These are phyloP conservation scores for Arxiozyma bovina DNA, from an alignment of 1,139 yeast species.

Conservation along the genomic window DNA sequence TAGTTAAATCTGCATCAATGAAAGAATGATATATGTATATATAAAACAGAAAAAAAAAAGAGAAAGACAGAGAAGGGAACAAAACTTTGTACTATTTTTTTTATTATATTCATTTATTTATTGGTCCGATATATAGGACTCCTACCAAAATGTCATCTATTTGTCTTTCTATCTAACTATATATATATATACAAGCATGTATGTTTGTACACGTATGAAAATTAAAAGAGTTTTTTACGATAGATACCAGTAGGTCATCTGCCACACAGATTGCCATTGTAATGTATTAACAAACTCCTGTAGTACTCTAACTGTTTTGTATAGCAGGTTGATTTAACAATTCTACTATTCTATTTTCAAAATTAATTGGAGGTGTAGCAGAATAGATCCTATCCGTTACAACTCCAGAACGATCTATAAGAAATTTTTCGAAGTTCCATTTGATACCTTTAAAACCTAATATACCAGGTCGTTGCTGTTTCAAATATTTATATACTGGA, in stretches of 20 bases:
- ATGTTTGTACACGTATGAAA: neutral
- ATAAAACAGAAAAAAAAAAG: no score
- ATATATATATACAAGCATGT: no score
- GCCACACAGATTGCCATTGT: no score
- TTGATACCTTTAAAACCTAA: conserved; percentile 59
- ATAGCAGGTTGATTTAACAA: neutral
- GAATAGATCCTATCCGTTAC: conserved; percentile 61
- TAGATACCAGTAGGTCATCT: no score
- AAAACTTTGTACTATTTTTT: no score
- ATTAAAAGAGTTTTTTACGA: neutral
- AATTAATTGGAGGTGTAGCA: conserved; percentile 53
- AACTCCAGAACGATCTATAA: conserved; percentile 54
- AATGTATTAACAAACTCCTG: no score
- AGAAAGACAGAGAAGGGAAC: no score
- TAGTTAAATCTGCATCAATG: no score
- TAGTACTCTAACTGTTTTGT: neutral
- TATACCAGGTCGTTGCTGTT: conserved; percentile 46
- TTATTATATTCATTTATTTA: no score
- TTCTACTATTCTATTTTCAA: conserved; percentile 31
- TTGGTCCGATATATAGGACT: neutral
- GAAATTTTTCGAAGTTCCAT: conserved; percentile 89
- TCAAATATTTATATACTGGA: conserved; percentile 66
- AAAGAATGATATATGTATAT: no score
- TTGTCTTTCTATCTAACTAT: neutral
- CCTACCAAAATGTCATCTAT: neutral